A percentile compares a stretch with the other conserved stretches of the same genome.
Conservation (phyloP, 768 basidiomycete species). For the Dictyophora rubrovolvata region DNA sequence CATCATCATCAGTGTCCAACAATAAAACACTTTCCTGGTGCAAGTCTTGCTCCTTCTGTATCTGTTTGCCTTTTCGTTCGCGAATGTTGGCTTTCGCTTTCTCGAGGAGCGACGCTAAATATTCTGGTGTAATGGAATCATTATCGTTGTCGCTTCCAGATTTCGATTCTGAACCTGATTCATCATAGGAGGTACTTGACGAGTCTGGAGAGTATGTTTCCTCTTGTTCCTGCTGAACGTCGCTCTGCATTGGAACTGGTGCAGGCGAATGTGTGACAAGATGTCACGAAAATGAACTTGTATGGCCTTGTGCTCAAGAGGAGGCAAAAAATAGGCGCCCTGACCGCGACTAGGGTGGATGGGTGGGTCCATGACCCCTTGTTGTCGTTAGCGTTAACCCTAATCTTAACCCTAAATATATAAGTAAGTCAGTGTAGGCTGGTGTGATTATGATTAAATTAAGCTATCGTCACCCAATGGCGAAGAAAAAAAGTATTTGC, state of each 20-base stretch:
- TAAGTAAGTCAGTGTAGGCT: too few species aligned
- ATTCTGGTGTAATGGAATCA: conserved; percentile 42
- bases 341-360: too few species aligned
- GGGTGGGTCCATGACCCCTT: too few species aligned
- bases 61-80: conserved; percentile 24
- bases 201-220: not conserved
- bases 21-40: conserved; percentile 49
- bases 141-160: conserved; percentile 28
- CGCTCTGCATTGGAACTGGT: not conserved
- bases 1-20: conserved; percentile 23
- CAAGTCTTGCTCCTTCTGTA: conserved; percentile 14
- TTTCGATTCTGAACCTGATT: conserved; percentile 20
- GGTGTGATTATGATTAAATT: too few species aligned
- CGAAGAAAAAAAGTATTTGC: too few species aligned
- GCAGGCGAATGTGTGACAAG: not conserved
- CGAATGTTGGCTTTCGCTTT: conserved; percentile 41
- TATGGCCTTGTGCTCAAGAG: too few species aligned
- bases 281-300: not conserved
- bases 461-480: too few species aligned
- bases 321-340: too few species aligned
- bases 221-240: not conserved
- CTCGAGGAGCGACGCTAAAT: conserved; percentile 52
- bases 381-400: too few species aligned
- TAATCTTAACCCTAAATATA: too few species aligned
- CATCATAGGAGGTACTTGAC: not conserved